Evolutionary conservation across 805 yeast genomes (phyloP), one percentile per base, ranked within the genome.

Genomic region (Kluyveromyces aestuarii): DNA sequence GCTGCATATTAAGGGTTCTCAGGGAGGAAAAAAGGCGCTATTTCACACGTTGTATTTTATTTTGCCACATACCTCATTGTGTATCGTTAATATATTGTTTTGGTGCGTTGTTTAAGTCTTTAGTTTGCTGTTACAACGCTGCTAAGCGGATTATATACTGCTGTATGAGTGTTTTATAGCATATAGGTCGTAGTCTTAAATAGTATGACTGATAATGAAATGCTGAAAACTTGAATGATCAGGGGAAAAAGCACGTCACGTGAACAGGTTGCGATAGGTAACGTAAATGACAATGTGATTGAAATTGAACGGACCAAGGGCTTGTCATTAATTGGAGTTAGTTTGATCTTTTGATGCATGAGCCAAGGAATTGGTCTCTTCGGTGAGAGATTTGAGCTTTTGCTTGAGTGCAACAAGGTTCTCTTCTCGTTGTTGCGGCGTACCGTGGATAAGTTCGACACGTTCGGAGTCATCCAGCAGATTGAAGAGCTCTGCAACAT

Each of bases 401-500:
- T 49, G 43, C 35, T 52, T 51, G 51, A 61, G 45, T 3, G 50
- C 49, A 6, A 50, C 44, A 13, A 56, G 45, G n/a, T 48, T 48
- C 16, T 40, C 37, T 25, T 51, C 50, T 37, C 61, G 62, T 21
- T 49, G 49, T 6, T 49, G 50, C 6, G 43, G 42, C n/a, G 39
- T 16, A 18, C 59, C 51, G 6, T 56, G 50, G 8, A 54, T 49
- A 19, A 47, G 37, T 6, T 42, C 39, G 21, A 49, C 56, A 37
- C 58, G 53, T 37, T 57, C 55, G 8, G 55, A 43, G 41, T 58
- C 58, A 42, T 61, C 66, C 27, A 55, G 50, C 39, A 63, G 44
- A 41, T 61, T 54, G 48, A 64, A 62, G 42, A 63, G 48, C 46
- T 63, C 67, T 38, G 58, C 52, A 52, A 64, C 53, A 37, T 55